These are phyloP conservation scores for Chloranthus sessilifolius DNA, from an alignment of 164 flowering plant genomes.

Conservation along the genomic window DNA sequence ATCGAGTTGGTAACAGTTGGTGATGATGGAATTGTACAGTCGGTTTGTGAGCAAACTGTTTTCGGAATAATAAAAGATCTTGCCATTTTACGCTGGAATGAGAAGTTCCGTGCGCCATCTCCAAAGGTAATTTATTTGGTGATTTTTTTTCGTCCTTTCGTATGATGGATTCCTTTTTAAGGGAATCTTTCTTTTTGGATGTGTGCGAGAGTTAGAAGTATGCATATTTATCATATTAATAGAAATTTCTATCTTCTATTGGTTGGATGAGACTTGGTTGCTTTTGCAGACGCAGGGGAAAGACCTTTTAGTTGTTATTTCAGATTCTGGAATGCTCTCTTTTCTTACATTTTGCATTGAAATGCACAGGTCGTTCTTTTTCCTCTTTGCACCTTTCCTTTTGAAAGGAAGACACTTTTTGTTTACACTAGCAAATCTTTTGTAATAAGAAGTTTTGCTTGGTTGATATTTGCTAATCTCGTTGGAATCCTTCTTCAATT, in stretches of 20 bases:
- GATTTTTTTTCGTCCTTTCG: background rate
- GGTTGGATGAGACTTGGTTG: background rate
- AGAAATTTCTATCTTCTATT: too few relatives aligned
- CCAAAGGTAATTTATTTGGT: slow-evolving; percentile 42
- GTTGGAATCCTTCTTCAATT: background rate
- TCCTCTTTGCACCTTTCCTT: background rate
- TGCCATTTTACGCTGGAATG: slow-evolving; percentile 62
- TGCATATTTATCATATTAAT: too few relatives aligned
- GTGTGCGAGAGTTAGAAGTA: background rate
- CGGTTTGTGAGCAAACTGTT: slow-evolving; percentile 85
- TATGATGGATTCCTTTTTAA: background rate
- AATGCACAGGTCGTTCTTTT: slow-evolving; percentile 80
- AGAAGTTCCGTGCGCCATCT: slow-evolving; percentile 29
- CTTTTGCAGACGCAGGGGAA: slow-evolving; percentile 50
- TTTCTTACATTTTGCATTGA: slow-evolving; percentile 76
- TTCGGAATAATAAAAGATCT: slow-evolving; percentile 93
- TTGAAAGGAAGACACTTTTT: slow-evolving; percentile 8
- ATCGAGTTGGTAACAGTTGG: slow-evolving; percentile 77
- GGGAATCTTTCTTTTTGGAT: background rate
- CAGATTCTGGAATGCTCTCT: slow-evolving; percentile 95
- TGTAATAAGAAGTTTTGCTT: background rate
- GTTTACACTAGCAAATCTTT: slow-evolving; percentile 2
- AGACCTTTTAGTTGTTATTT: slow-evolving; percentile 69
- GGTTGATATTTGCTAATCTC: background rate
- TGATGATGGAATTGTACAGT: slow-evolving; percentile 76